Conservation (phyloP, 129 eudicot genomes). For the Pulicaria dysenterica region DNA sequence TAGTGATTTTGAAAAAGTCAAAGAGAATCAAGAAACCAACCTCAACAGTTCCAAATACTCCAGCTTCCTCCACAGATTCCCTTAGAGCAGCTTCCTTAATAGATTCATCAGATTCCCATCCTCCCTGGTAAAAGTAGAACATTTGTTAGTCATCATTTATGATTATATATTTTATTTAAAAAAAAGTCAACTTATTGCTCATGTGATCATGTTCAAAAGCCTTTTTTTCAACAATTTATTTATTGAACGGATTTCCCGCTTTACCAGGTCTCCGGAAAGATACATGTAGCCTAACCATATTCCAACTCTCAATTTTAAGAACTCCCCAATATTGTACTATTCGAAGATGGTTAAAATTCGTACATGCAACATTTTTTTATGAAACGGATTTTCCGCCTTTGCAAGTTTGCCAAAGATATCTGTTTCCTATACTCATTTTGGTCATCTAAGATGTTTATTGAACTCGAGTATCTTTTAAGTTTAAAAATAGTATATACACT, state of each 20-base stretch:
- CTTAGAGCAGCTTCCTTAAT: slow-evolving; percentile 69
- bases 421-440: too few species aligned
- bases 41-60: slow-evolving; percentile 75
- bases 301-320: too few species aligned
- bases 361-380: too few species aligned
- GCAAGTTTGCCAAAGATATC: too few species aligned
- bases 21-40: slow-evolving; percentile 35
- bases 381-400: too few species aligned
- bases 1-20: not conserved
- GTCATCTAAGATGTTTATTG: too few species aligned
- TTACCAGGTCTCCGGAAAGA: too few species aligned
- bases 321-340: too few species aligned
- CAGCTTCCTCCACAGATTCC: slow-evolving; percentile 85
- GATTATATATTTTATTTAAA: not conserved
- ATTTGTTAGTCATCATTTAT: not conserved
- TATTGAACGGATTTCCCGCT: too few species aligned
- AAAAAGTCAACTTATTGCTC: slow-evolving; percentile 28
- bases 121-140: slow-evolving; percentile 49
- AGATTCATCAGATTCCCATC: slow-evolving; percentile 78
- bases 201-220: not conserved
- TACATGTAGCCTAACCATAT: too few species aligned
- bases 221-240: not conserved
- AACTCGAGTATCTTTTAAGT: too few species aligned
- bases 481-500: not conserved
- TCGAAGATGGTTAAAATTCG: too few species aligned